Evolutionary conservation across 2,329 filamentous ascomycete genomes (phyloP), one percentile per base, ranked within the genome.

Genomic region (Colletotrichum lentis): DNA sequence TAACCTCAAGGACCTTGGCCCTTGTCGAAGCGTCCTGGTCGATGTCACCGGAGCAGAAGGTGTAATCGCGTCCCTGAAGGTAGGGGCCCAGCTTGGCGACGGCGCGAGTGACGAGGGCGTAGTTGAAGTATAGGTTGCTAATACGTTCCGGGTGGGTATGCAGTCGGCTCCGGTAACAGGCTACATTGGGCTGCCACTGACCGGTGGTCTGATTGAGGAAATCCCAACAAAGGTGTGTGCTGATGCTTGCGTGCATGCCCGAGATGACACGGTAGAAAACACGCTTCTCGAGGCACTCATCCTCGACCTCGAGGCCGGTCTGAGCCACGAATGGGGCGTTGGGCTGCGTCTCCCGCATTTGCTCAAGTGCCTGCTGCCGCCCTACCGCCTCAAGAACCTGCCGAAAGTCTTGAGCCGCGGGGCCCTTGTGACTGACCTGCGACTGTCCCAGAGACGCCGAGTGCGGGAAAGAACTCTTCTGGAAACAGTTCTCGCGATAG

Each of bases 71-170:
- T 5, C 73, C 75, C 71, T 90, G 84, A 11, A 98, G 85, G 73
- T 94, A 90, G 27, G 92, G 91, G 14, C 91, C 92, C 10, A 98
- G 86, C 80, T 99, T 99, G 61, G 93, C 91, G 47, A 98, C 87
- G 14, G 96, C 96, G 57, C 96, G 91, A 31, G 95, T 91, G 47
- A 99, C 85, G n/a, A 99, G 86, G 0, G 96, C 96, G 76, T 97
- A 99, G 86, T 99, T 98, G 84, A 99, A 99, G 83, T 99, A 99
- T 57, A 99, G 85, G 79, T 99, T 99, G 73, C 94, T 96, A 75
- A 99, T 92, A 69, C 95, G 91, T 73, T 99, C 96, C 0, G 95
- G 93, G 77, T 92, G 88, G 24, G 85, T 84, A 78, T 97, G 92
- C 18, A 99, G 86, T n/a, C 96, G 89, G 41, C 89, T 83, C 76